These are phyloP conservation scores for Tylopilus sp. DNA, from an alignment of 768 basidiomycete genomes.

Conservation along the genomic window DNA sequence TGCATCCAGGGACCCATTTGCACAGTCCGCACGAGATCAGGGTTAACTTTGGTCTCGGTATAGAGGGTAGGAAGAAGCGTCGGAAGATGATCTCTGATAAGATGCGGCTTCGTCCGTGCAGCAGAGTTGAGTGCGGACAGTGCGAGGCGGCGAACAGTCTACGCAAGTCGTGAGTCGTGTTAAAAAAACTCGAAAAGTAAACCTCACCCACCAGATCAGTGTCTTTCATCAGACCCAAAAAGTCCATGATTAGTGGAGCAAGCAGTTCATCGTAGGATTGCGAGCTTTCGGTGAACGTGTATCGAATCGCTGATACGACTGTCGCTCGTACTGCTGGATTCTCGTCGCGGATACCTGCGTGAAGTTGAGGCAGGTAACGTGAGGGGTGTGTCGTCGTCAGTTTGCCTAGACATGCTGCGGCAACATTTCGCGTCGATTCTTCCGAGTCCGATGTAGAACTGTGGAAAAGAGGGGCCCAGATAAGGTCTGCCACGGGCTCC, in stretches of 20 bases:
- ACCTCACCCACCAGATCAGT: constrained; percentile 64
- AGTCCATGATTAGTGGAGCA: constrained; percentile 83
- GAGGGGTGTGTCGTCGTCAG: constrained; percentile 89
- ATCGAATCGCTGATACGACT: constrained; percentile 85
- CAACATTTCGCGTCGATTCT: constrained; percentile 90
- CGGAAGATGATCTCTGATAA: constrained; percentile 81
- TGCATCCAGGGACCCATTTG: constrained; percentile 98
- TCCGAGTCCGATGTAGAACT: constrained; percentile 81
- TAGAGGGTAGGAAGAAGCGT: constrained; percentile 80
- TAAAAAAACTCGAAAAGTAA: background rate
- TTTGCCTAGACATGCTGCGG: constrained; percentile 95
- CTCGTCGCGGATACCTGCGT: constrained; percentile 69
- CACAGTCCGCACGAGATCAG: constrained; percentile 79
- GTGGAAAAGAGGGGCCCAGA: constrained; percentile 92
- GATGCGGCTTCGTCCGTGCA: constrained; percentile 89
- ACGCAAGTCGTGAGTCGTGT: constrained; percentile 1
- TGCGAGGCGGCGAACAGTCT: constrained; percentile 90
- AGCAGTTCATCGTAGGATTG: constrained; percentile 88
- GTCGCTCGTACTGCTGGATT: constrained; percentile 78
- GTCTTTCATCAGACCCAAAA: constrained; percentile 89
- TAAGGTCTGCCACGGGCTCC: constrained; percentile 79
- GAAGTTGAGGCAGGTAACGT: constrained; percentile 88
- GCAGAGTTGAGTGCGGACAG: constrained; percentile 92
- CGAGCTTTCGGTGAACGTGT: constrained; percentile 84
- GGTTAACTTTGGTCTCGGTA: constrained; percentile 77